Evolutionary conservation across 257 asterid species (phyloP), one percentile per base, ranked within the genome.

Genomic region (Osmanthus fragrans): DNA sequence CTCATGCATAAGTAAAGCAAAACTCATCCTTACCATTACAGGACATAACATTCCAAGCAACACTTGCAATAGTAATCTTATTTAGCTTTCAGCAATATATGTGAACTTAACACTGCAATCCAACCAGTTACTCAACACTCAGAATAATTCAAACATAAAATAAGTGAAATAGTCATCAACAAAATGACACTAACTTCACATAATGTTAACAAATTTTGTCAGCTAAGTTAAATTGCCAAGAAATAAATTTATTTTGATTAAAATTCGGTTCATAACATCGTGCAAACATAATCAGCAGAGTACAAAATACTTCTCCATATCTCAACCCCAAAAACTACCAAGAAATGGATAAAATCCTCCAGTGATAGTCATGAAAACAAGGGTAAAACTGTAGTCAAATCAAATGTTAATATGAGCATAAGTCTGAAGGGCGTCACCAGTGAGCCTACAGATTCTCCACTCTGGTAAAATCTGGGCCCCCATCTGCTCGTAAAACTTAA

Each of bases 381-480:
- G 4, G 18, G 25, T 63, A 21, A 21, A 40, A 40, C 33, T 10
- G 37, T 0, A 56, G 21, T 47, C 70, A 79, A 33, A 74, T 88
- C 85, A 88, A 80, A 88, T 81, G 78, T 78, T 80, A 13, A 73
- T 47, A 49, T 77, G 80, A 65, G 90, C 95, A 77, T 79, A 89
- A 47, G 97, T 91, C 49, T 84, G 79, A 60, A 95, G 97, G 21
- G 86, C 86, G 0, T 90, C 94, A 19, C 97, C 99, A 27, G 86
- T 84, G 34, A 95, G 83, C 82, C 99, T 86, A 78, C 99, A 93
- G 76, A 91, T 79, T 79, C 93, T 87, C 98, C 97, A 91, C 82
- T 93, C 99, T 16, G 90, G 93, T 77, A 85, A 51, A 30, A 95
- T 66, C 82, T 91, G 72, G 6, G 98, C 97, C 39, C 98, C 97